Percentiles rank a stretch among this genome's conserved stretches.
Conservation (phyloP, 106 monocot genomes). For the Xerophyta viscosa region DNA sequence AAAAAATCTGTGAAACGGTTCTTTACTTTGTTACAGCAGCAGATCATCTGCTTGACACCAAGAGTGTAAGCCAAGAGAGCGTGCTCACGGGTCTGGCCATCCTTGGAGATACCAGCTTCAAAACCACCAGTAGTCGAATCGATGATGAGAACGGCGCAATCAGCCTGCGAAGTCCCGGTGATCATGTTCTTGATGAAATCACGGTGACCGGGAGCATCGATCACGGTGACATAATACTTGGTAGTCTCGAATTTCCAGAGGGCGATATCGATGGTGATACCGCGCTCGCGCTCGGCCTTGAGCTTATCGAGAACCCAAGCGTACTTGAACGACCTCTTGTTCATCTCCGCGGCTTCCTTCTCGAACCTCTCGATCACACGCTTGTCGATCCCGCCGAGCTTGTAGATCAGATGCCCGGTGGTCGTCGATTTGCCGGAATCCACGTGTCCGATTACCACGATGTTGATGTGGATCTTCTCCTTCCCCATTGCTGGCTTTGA, state of each 20-base stretch:
- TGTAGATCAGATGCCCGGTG: slow-evolving; percentile 35
- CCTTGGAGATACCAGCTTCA: slow-evolving; percentile 38
- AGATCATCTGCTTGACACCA: slow-evolving; percentile 39
- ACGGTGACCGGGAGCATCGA: slow-evolving; percentile 41
- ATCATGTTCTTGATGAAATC: slow-evolving; percentile 44
- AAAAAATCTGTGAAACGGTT: no score
- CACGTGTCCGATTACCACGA: slow-evolving; percentile 41
- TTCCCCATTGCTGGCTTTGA: slow-evolving; percentile 16
- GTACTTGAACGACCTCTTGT: slow-evolving; percentile 45
- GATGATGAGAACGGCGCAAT: slow-evolving; percentile 31
- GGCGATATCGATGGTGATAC: slow-evolving; percentile 34
- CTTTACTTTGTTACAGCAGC: slow-evolving; percentile 35
- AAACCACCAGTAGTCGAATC: slow-evolving; percentile 42
- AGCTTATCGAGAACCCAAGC: slow-evolving; percentile 46
- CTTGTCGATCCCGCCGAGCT: slow-evolving; percentile 41
- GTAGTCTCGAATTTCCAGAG: slow-evolving; percentile 37
- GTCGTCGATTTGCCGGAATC: slow-evolving; percentile 36
- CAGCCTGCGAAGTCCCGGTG: slow-evolving; percentile 33
- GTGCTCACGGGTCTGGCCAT: slow-evolving; percentile 39
- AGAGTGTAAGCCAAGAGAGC: slow-evolving; percentile 36
- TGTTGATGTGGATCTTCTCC: slow-evolving; percentile 35
- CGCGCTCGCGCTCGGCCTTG: slow-evolving; percentile 34
- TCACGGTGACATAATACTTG: slow-evolving; percentile 35
- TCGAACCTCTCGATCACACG: slow-evolving; percentile 39
- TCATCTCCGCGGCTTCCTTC: slow-evolving; percentile 42